A percentile compares a stretch with the other conserved stretches of the same genome.
These are phyloP conservation scores for Phaeoacremonium minimum DNA, from an alignment of 2,329 filamentous ascomycete genomes.

Conservation along the genomic window DNA sequence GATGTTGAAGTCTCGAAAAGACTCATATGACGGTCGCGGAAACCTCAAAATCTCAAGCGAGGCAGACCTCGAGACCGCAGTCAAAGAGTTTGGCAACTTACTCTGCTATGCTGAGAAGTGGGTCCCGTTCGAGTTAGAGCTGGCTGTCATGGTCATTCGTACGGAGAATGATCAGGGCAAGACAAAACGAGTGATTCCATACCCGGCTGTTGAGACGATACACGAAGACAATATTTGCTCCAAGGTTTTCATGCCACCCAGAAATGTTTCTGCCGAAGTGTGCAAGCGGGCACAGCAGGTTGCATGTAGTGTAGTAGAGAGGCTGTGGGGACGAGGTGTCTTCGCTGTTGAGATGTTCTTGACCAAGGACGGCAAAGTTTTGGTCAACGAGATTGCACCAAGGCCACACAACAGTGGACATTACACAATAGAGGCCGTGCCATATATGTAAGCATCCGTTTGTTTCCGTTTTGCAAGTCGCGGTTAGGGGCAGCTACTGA, in stretches of 20 bases:
- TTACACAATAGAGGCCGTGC: conserved; percentile 89
- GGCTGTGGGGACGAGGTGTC: conserved; percentile 78
- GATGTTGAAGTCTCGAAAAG: conserved; percentile 88
- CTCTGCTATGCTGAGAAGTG: conserved; percentile 87
- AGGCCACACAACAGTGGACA: conserved; percentile 87
- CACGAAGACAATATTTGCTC: conserved; percentile 97
- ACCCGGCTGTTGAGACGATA: conserved; percentile 88
- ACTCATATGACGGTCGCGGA: conserved; percentile 87
- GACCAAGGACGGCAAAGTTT: conserved; percentile 40
- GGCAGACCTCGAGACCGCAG: conserved; percentile 54
- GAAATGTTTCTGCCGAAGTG: conserved; percentile 58
- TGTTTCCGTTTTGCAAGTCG: too few species aligned
- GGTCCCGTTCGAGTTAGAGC: conserved; percentile 78
- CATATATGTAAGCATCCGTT: too few species aligned
- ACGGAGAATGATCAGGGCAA: conserved; percentile 64
- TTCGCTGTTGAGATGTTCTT: conserved; percentile 95
- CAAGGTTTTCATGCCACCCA: conserved; percentile 80
- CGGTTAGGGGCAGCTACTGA: too few species aligned
- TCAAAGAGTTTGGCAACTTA: conserved; percentile 63
- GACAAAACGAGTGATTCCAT: conserved; percentile 57
- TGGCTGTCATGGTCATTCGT: conserved; percentile 93
- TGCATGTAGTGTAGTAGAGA: conserved; percentile 72
- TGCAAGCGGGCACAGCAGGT: conserved; percentile 67
- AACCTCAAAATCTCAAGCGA: conserved; percentile 47
- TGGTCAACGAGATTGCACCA: conserved; percentile 85